Evolutionary conservation across 441 rosid genomes (phyloP).

Genomic region (Populus hybrid): DNA sequence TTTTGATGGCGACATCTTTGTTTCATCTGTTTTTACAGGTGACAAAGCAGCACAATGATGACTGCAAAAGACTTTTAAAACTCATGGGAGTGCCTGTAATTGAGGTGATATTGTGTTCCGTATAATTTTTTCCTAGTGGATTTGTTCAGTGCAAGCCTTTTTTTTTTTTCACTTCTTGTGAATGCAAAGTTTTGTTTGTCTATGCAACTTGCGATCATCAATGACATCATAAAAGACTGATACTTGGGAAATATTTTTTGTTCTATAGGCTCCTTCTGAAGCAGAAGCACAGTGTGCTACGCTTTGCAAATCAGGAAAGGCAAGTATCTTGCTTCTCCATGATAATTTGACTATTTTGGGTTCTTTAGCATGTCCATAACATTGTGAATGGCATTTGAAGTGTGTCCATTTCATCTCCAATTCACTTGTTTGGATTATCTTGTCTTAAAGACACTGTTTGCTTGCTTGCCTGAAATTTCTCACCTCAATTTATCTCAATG

Average conservation of each 20-base stretch:
- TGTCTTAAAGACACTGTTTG: background rate
- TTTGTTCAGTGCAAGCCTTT: background rate
- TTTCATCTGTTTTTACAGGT: slow-evolving; percentile 50
- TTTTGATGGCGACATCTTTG: background rate
- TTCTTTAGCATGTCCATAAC: background rate
- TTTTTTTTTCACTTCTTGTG: background rate
- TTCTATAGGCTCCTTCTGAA: slow-evolving; percentile 79
- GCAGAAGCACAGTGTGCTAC: slow-evolving; percentile 98
- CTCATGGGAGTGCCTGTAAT: slow-evolving; percentile 98
- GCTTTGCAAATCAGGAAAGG: slow-evolving; percentile 89
- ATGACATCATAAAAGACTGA: slow-evolving; percentile 12
- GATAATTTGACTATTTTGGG: slow-evolving; percentile 4
- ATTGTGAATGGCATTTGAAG: slow-evolving; percentile 3
- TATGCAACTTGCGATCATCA: background rate
- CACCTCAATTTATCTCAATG: background rate
- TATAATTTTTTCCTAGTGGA: background rate
- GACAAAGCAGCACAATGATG: slow-evolving; percentile 90
- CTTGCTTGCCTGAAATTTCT: background rate
- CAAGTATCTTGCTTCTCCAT: slow-evolving; percentile 23
- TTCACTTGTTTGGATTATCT: background rate
- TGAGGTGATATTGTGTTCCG: slow-evolving; percentile 47
- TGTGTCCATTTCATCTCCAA: background rate
- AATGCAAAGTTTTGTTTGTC: background rate
- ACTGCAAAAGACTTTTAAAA: slow-evolving; percentile 79
- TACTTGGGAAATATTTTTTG: slow-evolving; percentile 16